These are phyloP conservation scores for Eimeria tenella DNA, from an alignment of 169 alveolate genomes.

Conservation along the genomic window DNA sequence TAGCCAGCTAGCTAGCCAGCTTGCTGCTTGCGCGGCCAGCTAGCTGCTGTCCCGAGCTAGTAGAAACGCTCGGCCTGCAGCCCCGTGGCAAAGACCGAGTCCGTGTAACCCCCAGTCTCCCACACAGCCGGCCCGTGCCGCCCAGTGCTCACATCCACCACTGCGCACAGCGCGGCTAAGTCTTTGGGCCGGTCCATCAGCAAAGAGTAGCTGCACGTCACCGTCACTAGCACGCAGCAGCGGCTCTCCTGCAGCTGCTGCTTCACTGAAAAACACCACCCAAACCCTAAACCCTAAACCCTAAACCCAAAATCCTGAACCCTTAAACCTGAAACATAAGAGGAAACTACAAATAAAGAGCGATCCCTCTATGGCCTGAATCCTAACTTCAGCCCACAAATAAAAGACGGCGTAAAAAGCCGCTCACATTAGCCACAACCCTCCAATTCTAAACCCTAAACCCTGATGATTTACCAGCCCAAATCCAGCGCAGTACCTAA, in stretches of 20 bases:
- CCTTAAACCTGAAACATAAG: too few relatives aligned
- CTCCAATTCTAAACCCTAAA: too few relatives aligned
- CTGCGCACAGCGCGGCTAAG: slow-evolving; percentile 71
- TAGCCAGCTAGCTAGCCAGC: not conserved
- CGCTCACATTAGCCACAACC: too few relatives aligned
- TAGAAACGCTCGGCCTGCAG: slow-evolving; percentile 10
- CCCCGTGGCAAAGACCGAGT: slow-evolving; percentile 54
- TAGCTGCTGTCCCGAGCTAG: not conserved
- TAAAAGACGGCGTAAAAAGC: too few relatives aligned
- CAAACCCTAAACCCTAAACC: not conserved
- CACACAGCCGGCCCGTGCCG: slow-evolving; percentile 79
- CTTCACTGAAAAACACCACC: slow-evolving; percentile 26
- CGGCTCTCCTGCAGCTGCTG: slow-evolving; percentile 72
- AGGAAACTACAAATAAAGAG: too few relatives aligned
- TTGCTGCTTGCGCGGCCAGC: not conserved
- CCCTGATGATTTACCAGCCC: too few relatives aligned
- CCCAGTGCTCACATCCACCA: slow-evolving; percentile 66
- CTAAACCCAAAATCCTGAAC: not conserved
- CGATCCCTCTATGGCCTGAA: too few relatives aligned
- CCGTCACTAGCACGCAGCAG: slow-evolving; percentile 71
- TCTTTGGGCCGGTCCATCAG: slow-evolving; percentile 27
- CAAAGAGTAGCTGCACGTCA: slow-evolving; percentile 57
- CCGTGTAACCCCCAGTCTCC: slow-evolving; percentile 42
- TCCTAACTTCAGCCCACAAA: too few relatives aligned
- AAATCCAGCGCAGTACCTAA: not conserved